Evolutionary conservation across 345 rosid species (phyloP).

Genomic region (Turritis glabra): DNA sequence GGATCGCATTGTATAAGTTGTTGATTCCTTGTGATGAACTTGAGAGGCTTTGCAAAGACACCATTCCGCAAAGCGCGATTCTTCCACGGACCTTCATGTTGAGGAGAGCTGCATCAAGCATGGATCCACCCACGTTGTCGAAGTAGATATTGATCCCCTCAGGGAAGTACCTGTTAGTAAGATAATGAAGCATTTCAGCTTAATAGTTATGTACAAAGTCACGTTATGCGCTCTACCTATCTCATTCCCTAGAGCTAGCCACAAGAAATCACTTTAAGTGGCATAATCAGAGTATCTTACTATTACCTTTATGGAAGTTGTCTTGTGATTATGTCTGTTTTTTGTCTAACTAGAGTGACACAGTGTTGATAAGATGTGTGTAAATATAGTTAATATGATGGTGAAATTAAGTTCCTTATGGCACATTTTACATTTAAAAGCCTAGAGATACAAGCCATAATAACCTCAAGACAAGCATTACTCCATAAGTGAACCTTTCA

Average conservation of each 20-base stretch:
- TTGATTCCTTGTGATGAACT: constrained; percentile 45
- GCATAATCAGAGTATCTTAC: not conserved
- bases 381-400: not conserved
- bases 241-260: not conserved
- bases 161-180: constrained; percentile 54
- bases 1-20: constrained; percentile 46
- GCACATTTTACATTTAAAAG: not conserved
- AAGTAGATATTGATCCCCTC: constrained; percentile 70
- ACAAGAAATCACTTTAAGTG: not conserved
- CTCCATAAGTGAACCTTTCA: not conserved
- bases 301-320: not conserved
- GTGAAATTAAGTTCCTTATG: not conserved
- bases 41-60: constrained; percentile 45
- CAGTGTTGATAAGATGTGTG: not conserved
- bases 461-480: constrained; percentile 1
- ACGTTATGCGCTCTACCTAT: not conserved
- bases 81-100: constrained; percentile 68
- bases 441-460: not conserved
- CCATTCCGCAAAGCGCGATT: constrained; percentile 78
- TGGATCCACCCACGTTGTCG: constrained; percentile 74
- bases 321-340: not conserved
- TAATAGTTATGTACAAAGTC: not conserved
- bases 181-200: not conserved
- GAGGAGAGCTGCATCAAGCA: constrained; percentile 65
- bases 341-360: not conserved